Evolutionary conservation across 2,329 filamentous ascomycete genomes (phyloP).

Genomic region (Aspergillus novofumigatus): DNA sequence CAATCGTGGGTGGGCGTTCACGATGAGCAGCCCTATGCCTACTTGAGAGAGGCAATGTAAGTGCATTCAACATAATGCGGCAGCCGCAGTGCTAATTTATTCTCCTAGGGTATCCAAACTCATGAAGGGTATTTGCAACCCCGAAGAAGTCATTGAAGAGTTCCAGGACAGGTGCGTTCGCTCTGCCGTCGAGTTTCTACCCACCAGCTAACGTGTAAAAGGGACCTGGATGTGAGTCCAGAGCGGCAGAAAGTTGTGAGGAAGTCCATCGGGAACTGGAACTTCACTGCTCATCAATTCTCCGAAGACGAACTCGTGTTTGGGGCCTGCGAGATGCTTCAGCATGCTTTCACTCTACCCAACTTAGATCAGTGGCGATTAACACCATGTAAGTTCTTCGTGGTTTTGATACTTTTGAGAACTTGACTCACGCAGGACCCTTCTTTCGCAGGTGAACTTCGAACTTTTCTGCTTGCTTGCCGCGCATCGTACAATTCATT

Average conservation of each 20-base stretch:
- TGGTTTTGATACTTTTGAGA: background rate
- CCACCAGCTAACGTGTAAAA: constrained; percentile 21
- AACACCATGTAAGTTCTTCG: constrained; percentile 70
- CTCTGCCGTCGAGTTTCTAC: background rate
- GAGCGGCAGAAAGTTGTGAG: constrained; percentile 65
- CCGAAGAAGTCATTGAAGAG: constrained; percentile 58
- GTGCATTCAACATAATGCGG: constrained; percentile 9
- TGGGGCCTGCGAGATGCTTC: constrained; percentile 80
- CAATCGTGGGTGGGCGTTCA: constrained; percentile 88
- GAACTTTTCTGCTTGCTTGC: constrained; percentile 80
- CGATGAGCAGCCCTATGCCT: constrained; percentile 81
- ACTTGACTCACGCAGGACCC: background rate
- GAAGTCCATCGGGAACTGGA: constrained; percentile 70
- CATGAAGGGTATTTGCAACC: constrained; percentile 83
- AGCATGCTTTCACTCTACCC: constrained; percentile 78
- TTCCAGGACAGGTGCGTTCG: constrained; percentile 55
- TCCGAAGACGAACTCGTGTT: constrained; percentile 86
- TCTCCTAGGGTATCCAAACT: constrained; percentile 65
- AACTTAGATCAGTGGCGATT: constrained; percentile 78
- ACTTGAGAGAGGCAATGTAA: constrained; percentile 81
- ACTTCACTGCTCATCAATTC: constrained; percentile 85
- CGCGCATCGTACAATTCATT: constrained; percentile 94
- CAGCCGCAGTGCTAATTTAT: background rate
- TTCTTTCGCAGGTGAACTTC: constrained; percentile 63
- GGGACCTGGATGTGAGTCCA: constrained; percentile 63